Base-by-base conservation (phyloP, 768 basidiomycete species). In the Boletus reticulatus region DNA sequence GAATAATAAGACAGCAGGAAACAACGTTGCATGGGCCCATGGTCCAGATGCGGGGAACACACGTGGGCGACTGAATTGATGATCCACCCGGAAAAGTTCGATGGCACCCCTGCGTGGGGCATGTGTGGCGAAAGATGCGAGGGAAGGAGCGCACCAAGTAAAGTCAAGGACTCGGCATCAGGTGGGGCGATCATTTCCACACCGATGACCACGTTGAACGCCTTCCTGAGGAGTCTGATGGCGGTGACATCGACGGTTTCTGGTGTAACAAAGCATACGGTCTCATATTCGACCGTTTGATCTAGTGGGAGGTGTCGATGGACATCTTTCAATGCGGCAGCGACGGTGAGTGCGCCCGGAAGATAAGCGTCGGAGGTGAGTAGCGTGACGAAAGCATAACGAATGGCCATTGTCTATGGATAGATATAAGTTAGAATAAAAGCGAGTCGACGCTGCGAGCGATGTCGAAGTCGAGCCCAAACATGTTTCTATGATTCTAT, bases 291-390 rank as follows among this genome's bases (percentile, higher is more conserved):
- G 43, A 76, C 68, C 22, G 84, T 73, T 9, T 85, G 83, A 42
- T 74, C 72, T 17, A 82, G 78, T 9, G 56, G 49, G 16, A 62
- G 54, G 48, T 38, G 13, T 24, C 47, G 56, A 66, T 95, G 94
- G 41, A 92, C 68, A 57, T 94, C 90, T 52, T 82, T 83, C 62
- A 99, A 81, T 16, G 96, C 90, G 51, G 89, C 90, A 32, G 84
- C 89, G 65, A 94, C 79, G 56, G 89, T 83, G 62, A 98, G 86
- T 34, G 90, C 94, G 51, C 97, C 97, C 34, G 93, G 92, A 50
- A 98, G 86, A 76, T 99, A 99, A 27, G 80, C 78, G 69, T 95
- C 89, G 32, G 94, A 92, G 53, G 96, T 94, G 65, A 98, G 75
- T 62, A 99, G 88, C 41, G 96, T 92, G 62, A 89, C 92, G 72